Percentiles rank a stretch among this genome's conserved stretches.
Evolutionary conservation across 2,329 filamentous ascomycete genomes (phyloP).

Genomic region (Aspergillus sp.): DNA sequence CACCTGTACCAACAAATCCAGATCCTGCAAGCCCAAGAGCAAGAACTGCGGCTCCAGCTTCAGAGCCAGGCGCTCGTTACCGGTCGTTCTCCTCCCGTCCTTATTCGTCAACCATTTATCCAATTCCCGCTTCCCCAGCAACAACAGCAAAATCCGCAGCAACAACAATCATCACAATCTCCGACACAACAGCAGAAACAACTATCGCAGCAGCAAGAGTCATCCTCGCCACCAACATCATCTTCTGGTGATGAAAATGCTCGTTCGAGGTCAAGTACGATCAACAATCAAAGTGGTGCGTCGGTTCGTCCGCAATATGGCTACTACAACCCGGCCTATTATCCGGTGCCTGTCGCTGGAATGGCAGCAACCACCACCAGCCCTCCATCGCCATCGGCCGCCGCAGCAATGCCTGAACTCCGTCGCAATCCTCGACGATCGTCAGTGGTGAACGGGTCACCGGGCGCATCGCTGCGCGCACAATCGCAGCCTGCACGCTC

Average conservation of each 20-base stretch:
- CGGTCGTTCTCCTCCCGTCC: conserved; percentile 32
- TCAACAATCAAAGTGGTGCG: conserved; percentile 28
- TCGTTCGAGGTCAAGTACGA: conserved; percentile 31
- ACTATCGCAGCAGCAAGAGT: conserved; percentile 8
- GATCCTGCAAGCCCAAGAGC: conserved; percentile 44
- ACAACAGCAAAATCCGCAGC: conserved; percentile 1
- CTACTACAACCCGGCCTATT: conserved; percentile 30
- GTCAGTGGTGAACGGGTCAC: conserved; percentile 37
- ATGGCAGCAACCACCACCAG: conserved; percentile 38
- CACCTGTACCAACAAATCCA: conserved; percentile 46
- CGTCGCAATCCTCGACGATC: conserved; percentile 41
- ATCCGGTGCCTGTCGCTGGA: conserved; percentile 30
- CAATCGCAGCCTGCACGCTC: conserved; percentile 46
- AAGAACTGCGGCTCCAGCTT: conserved; percentile 42
- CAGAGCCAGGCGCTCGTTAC: conserved; percentile 40
- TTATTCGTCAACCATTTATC: conserved; percentile 37
- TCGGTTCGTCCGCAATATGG: conserved; percentile 26
- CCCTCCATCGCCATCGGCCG: conserved; percentile 40
- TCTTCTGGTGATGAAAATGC: conserved; percentile 29
- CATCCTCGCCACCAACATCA: background rate
- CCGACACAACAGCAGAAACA: conserved; percentile 8
- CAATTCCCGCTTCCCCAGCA: conserved; percentile 35
- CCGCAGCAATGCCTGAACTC: conserved; percentile 34
- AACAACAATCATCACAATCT: background rate
- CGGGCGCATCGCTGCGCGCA: conserved; percentile 38